These are phyloP conservation scores for Knoxdaviesia capensis DNA, from an alignment of 2,329 filamentous ascomycete genomes.

Conservation along the genomic window DNA sequence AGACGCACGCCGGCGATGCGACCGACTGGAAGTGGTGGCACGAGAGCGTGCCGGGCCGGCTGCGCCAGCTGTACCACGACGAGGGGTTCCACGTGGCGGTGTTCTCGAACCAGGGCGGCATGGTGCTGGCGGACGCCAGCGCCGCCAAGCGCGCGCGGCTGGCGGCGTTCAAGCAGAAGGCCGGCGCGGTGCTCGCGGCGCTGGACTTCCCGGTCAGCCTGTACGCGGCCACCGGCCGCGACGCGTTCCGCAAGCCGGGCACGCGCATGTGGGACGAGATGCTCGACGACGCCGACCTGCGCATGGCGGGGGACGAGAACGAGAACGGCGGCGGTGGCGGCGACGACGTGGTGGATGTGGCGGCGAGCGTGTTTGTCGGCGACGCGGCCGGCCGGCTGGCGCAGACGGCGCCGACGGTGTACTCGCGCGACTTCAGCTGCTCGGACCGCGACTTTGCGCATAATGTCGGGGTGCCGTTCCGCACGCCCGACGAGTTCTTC, in stretches of 20 bases:
- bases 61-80: constrained; percentile 33
- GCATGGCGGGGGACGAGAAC: too few relatives aligned
- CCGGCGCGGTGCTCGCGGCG: constrained; percentile 44
- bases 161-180: constrained; percentile 66
- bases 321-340: too few relatives aligned
- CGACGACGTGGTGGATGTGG: constrained; percentile 41
- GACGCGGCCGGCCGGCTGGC: constrained; percentile 53
- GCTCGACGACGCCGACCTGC: constrained; percentile 37
- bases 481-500: constrained; percentile 87
- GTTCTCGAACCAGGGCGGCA: constrained; percentile 73
- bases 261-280: constrained; percentile 66
- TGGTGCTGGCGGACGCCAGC: constrained; percentile 45
- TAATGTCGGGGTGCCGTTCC: constrained; percentile 63
- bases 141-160: constrained; percentile 39
- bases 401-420: constrained; percentile 8
- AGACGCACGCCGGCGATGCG: constrained; percentile 49
- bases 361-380: constrained; percentile 66
- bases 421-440: constrained; percentile 43
- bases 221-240: constrained; percentile 71
- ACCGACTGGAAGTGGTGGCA: constrained; percentile 95
- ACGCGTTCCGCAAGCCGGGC: constrained; percentile 72
- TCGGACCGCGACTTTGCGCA: constrained; percentile 63
- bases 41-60: constrained; percentile 39
- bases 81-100: constrained; percentile 54
- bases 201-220: constrained; percentile 59